Evolutionary conservation across 371 early-diverging fungal species (phyloP).

Genomic region (Mucor lusitanicus): DNA sequence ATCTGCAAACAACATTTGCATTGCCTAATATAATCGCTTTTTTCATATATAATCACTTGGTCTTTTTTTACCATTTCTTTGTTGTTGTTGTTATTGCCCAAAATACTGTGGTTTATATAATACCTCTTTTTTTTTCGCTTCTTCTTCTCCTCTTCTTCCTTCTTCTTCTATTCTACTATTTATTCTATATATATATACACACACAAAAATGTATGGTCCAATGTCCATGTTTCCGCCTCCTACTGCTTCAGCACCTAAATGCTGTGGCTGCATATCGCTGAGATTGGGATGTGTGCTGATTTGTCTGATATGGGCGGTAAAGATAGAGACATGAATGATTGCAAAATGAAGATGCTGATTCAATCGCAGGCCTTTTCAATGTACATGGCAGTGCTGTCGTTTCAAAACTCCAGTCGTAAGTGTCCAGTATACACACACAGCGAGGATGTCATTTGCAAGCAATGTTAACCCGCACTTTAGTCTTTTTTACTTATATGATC

Average conservation of each 20-base stretch:
- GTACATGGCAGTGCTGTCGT: conserved; percentile 37
- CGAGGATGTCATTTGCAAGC: not conserved
- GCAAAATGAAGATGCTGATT: not conserved
- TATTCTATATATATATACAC: not conserved
- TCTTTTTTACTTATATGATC: conserved; percentile 30
- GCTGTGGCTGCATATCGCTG: conserved; percentile 30
- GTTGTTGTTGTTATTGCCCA: conserved; percentile 11
- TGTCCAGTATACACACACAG: not conserved
- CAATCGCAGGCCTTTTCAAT: conserved; percentile 26
- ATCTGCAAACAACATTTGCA: conserved; percentile 18
- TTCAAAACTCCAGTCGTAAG: conserved; percentile 34
- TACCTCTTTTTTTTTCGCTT: not conserved
- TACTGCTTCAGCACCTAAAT: conserved; percentile 11
- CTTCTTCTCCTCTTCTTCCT: not conserved
- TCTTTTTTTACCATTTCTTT: conserved; percentile 1
- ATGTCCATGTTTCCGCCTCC: conserved; percentile 3
- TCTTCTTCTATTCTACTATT: conserved; percentile 1
- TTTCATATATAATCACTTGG: not conserved
- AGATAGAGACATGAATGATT: not conserved
- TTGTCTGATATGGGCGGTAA: conserved; percentile 40
- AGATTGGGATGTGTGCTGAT: conserved; percentile 26
- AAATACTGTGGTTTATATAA: not conserved
- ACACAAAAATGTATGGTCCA: conserved; percentile 20
- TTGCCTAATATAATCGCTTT: not conserved
- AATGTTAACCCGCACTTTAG: conserved; percentile 8